These are phyloP conservation scores for Malassezia nana DNA, from an alignment of 1,284 basidiomycete species.

Conservation along the genomic window DNA sequence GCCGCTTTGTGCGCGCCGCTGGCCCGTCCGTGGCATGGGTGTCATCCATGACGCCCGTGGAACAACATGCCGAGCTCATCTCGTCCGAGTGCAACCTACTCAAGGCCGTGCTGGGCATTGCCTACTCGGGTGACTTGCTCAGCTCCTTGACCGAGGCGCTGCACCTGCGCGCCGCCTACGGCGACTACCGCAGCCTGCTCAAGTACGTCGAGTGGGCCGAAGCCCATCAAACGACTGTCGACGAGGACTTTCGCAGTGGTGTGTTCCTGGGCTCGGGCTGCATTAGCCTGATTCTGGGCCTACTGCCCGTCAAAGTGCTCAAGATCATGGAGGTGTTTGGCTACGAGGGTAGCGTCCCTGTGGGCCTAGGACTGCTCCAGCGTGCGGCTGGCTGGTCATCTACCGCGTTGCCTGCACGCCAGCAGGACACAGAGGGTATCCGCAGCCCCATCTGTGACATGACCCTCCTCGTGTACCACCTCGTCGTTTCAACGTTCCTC, in stretches of 20 bases:
- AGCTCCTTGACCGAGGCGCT: constrained; percentile 44
- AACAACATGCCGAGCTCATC: constrained; percentile 44
- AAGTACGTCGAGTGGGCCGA: constrained; percentile 46
- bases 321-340: constrained; percentile 48
- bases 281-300: constrained; percentile 45
- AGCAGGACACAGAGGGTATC: constrained; percentile 29
- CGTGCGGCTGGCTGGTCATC: constrained; percentile 34
- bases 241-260: constrained; percentile 45
- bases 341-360: constrained; percentile 38
- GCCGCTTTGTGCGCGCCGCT: constrained; percentile 42
- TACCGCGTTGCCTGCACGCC: constrained; percentile 23
- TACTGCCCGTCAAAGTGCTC: constrained; percentile 43
- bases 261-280: constrained; percentile 45
- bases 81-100: constrained; percentile 41
- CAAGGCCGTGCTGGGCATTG: constrained; percentile 44
- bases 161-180: constrained; percentile 46
- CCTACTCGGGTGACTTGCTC: constrained; percentile 45
- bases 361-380: constrained; percentile 35
- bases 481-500: constrained; percentile 46
- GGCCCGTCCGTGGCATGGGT: constrained; percentile 33
- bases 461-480: constrained; percentile 41
- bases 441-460: constrained; percentile 41
- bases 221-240: constrained; percentile 19
- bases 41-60: constrained; percentile 37
- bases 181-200: constrained; percentile 41